Evolutionary conservation across 305 asterid species (phyloP).

Genomic region (Fraxinus baroniana): DNA sequence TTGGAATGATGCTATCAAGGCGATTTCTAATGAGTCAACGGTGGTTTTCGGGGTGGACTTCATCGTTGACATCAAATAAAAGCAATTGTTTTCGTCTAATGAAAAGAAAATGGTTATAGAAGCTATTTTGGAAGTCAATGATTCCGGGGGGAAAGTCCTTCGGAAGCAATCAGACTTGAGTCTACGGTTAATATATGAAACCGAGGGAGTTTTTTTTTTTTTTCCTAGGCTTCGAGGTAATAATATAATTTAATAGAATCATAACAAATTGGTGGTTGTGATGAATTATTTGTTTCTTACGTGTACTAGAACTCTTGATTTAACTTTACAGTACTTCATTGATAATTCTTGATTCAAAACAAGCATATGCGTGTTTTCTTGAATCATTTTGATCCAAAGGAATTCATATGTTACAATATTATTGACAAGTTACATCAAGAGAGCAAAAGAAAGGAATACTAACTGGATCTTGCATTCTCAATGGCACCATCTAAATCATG

Average conservation of each 20-base stretch:
- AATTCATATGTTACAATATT: constrained; percentile 13
- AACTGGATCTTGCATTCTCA: constrained; percentile 51
- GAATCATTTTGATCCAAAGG: neutral
- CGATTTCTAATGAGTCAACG: constrained; percentile 18
- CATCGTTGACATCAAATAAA: neutral
- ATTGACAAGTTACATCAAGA: constrained; percentile 15
- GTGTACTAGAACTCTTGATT: neutral
- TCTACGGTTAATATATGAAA: neutral
- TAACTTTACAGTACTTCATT: neutral
- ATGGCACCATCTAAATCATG: constrained; percentile 72
- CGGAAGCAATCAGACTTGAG: constrained; percentile 27
- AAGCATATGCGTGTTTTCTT: neutral
- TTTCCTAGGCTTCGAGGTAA: neutral
- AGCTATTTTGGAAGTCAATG: constrained; percentile 23
- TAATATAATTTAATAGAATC: neutral
- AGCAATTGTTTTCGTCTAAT: constrained; percentile 21
- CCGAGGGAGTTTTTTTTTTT: neutral
- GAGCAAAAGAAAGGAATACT: constrained; percentile 12
- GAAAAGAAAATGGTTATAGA: constrained; percentile 17
- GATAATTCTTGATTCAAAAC: neutral
- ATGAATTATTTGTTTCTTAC: neutral
- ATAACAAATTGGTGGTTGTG: neutral
- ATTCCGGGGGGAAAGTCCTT: constrained; percentile 21
- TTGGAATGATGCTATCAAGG: constrained; percentile 21
- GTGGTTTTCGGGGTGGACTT: constrained; percentile 13